Conservation (phyloP, 1,284 basidiomycete genomes). For the Ustilago crameri region DNA sequence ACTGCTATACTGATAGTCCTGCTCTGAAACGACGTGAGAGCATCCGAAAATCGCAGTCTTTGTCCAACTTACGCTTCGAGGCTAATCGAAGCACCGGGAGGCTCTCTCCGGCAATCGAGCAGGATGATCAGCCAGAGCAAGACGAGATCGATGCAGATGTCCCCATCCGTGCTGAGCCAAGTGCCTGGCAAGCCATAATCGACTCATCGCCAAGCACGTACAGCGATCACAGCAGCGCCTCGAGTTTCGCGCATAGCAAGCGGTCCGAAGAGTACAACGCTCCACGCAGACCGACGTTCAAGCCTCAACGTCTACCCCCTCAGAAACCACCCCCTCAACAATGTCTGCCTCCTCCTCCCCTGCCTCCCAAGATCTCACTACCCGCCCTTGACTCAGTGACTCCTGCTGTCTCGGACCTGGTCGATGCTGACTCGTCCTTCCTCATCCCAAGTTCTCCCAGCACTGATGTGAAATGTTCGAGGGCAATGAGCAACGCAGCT, state of each 20-base stretch:
- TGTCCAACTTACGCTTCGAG: conserved; percentile 19
- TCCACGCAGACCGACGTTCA: conserved; percentile 8
- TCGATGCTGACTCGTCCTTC: background rate
- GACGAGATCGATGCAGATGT: background rate
- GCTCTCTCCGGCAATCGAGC: background rate
- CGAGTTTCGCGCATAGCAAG: background rate
- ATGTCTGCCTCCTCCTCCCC: conserved; percentile 22
- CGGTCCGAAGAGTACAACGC: conserved; percentile 1
- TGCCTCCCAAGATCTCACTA: background rate
- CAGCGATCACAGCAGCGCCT: conserved; percentile 15
- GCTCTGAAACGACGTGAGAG: background rate
- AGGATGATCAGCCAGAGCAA: background rate
- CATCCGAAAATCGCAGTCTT: conserved; percentile 29
- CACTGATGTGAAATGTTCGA: background rate
- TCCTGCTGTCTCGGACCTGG: background rate
- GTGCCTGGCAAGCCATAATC: conserved; percentile 16
- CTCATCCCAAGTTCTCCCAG: background rate
- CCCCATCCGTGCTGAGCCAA: background rate
- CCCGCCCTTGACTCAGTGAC: background rate
- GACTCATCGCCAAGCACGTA: conserved; percentile 6
- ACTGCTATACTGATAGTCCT: background rate
- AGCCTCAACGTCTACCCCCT: conserved; percentile 25
- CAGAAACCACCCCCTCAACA: conserved; percentile 41
- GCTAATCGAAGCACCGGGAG: conserved; percentile 5
- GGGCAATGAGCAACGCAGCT: background rate